Percentiles rank a stretch among this genome's conserved stretches.
Conservation (phyloP, 2,329 filamentous ascomycete species). For the Cercospora janseana region DNA sequence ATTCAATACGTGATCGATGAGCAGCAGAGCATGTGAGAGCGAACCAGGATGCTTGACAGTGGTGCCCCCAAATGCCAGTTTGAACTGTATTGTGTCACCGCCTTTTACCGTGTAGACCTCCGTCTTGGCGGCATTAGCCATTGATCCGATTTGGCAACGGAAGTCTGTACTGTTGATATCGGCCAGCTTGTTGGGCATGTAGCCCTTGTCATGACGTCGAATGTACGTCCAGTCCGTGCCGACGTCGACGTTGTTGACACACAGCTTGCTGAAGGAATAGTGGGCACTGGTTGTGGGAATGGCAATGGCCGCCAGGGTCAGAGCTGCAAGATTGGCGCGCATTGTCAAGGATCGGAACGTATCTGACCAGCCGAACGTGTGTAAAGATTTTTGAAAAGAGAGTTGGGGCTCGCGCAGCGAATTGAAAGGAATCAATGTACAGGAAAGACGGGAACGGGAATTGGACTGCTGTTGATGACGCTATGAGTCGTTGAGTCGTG, state of each 20-base stretch:
- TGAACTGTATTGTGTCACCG: conserved; percentile 23
- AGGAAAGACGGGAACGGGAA: no score
- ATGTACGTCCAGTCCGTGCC: conserved; percentile 25
- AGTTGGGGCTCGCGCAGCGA: no score
- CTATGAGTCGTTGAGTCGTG: no score
- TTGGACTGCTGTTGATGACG: no score
- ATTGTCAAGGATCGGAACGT: neutral
- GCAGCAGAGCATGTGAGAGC: neutral
- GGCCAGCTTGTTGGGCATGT: conserved; percentile 20
- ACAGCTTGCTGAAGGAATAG: conserved; percentile 26
- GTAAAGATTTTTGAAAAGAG: no score
- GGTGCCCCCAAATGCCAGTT: conserved; percentile 17
- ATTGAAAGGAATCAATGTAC: no score
- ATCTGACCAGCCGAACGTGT: no score
- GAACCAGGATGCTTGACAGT: conserved; percentile 23
- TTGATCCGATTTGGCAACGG: conserved; percentile 8
- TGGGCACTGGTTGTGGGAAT: conserved; percentile 12
- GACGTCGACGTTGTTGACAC: conserved; percentile 18
- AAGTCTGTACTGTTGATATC: conserved; percentile 19
- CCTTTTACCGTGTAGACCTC: conserved; percentile 21
- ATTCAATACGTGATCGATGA: neutral
- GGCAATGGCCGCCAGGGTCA: neutral
- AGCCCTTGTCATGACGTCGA: conserved; percentile 21
- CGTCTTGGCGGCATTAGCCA: conserved; percentile 16
- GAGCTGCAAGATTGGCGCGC: neutral